phyloP scores from a whole-genome alignment of 106 monocot genomes.

The Acanthochlamys bracteata region DNA sequence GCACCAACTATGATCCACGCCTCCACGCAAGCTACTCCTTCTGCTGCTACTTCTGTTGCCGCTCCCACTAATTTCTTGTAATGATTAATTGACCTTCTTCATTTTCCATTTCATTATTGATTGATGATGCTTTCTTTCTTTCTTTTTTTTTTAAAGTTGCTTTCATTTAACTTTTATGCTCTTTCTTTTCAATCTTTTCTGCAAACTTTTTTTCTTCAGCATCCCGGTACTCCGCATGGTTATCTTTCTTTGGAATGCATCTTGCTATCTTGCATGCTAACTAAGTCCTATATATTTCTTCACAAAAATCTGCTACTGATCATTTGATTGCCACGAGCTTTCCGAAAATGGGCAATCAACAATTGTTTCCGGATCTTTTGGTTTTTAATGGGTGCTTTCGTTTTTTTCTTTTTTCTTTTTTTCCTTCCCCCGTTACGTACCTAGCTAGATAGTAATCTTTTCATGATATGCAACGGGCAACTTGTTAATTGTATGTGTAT shows the following conservation, averaged over 20 bases:
- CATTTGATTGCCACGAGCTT: background rate
- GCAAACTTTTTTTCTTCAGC: no score
- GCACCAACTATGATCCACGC: slow-evolving; percentile 20
- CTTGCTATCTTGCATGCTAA: no score
- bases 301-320: no score
- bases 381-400: slow-evolving; percentile 12
- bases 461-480: slow-evolving; percentile 9
- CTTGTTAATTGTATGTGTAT: background rate
- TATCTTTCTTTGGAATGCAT: no score
- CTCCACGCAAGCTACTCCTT: slow-evolving; percentile 3
- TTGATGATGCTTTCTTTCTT: background rate
- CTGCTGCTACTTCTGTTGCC: no score
- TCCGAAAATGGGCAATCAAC: slow-evolving; percentile 8
- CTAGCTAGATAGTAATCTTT: background rate
- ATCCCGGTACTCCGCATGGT: no score
- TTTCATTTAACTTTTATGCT: slow-evolving; percentile 7
- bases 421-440: background rate
- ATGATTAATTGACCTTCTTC: background rate
- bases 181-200: background rate
- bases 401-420: slow-evolving; percentile 4
- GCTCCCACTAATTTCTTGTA: slow-evolving; percentile 53
- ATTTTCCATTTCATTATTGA: background rate
- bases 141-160: background rate
- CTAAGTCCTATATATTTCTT: no score
- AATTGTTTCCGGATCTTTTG: slow-evolving; percentile 6